Base-by-base conservation (phyloP, 192 early-diverging fungal genomes). In the Chytriomyces sp. region DNA sequence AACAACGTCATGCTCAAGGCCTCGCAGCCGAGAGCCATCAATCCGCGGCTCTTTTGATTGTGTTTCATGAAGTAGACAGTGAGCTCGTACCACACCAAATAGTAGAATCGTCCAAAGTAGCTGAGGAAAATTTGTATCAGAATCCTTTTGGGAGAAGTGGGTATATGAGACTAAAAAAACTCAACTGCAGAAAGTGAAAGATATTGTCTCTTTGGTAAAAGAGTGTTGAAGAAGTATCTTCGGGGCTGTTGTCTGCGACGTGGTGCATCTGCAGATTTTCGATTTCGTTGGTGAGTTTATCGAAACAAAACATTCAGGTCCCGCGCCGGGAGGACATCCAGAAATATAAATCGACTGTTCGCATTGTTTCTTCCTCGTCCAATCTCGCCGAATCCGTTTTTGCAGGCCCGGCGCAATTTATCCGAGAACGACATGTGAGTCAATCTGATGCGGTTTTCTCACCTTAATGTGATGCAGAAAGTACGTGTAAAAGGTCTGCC, bases 391-490 rank as follows among this genome's bases (percentile, higher is more conserved):
- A 35, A 35, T 35, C 35, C 35, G 35, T 35, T 35, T 35, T 35
- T 4, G 35, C 4, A 35, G 35, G 35, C 35, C 1, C 0, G 35
- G 35, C 35, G 35, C 35, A 35, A 35, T 35, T 35, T 35, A 35
- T 2, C 35, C 35, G 1, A 35, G 35, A 35, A 3, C 11, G 0
- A 64, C 24, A 57, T 45, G 4, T 18, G 10, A 16, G 67, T 20
- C 18, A 24, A 72, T 35, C 35, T 35, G 35, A 35, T 35, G 35
- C 0, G 18, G n/a, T n/a, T 7, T 44, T 4, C 63, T 74, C 75
- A 79, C 60, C 69, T 85, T 85, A 59, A 81, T 70, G 79, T 85
- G 83, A 64, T 85, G 83, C 57, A 69, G 81, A 73, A 75, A 82
- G 78, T 76, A 85, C 20, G 83, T 81, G 45, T 71, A 74, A 63